These are phyloP conservation scores for Saccharomycopsis sp. DNA, from an alignment of 805 yeast species.

Conservation along the genomic window DNA sequence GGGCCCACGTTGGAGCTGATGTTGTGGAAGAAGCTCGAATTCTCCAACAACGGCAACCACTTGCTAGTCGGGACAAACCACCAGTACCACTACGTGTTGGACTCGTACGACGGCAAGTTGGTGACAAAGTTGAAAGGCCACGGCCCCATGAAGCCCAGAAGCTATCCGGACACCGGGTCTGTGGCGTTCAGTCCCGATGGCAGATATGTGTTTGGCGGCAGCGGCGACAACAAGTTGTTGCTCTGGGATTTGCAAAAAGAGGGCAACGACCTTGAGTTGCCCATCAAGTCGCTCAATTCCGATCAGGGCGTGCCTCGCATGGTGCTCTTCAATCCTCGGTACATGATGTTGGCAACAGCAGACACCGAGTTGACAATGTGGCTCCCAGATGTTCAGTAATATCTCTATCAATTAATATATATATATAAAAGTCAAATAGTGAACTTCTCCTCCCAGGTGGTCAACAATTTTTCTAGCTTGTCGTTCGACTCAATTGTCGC, in stretches of 20 bases:
- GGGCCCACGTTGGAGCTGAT: constrained; percentile 18
- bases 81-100: constrained; percentile 47
- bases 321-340: constrained; percentile 51
- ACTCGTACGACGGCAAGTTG: constrained; percentile 57
- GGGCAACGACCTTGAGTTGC: constrained; percentile 9
- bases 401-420: no score
- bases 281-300: constrained; percentile 19
- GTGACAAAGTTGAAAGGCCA: constrained; percentile 41
- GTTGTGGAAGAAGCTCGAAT: constrained; percentile 59
- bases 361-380: constrained; percentile 43
- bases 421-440: no score
- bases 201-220: constrained; percentile 49
- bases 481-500: neutral
- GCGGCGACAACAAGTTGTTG: constrained; percentile 25
- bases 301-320: constrained; percentile 37
- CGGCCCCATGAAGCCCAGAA: constrained; percentile 34
- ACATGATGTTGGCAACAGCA: constrained; percentile 55
- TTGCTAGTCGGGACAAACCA: constrained; percentile 44
- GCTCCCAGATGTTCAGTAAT: constrained; percentile 29
- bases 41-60: constrained; percentile 67
- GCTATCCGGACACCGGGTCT: constrained; percentile 44
- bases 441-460: neutral
- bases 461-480: neutral
- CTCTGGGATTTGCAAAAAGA: constrained; percentile 39
- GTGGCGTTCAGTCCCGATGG: constrained; percentile 64